Evolutionary conservation across 179 eudicot genomes (phyloP).

Genomic region (Nepenthes alata): DNA sequence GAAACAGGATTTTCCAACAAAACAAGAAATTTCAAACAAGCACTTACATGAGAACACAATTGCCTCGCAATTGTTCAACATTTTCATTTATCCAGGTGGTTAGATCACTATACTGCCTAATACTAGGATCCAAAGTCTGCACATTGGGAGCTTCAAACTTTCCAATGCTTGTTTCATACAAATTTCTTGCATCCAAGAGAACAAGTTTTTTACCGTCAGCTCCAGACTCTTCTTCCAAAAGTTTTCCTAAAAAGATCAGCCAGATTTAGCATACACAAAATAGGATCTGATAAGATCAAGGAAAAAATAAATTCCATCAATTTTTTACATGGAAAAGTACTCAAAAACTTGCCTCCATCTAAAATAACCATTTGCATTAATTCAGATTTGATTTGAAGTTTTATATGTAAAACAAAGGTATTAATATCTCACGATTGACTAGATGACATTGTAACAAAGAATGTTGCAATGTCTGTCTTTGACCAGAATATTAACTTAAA

Average conservation of each 20-base stretch:
- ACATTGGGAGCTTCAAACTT: constrained; percentile 63
- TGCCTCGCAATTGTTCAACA: constrained; percentile 60
- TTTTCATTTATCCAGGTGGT: constrained; percentile 87
- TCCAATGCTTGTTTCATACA: constrained; percentile 95
- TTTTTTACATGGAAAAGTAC: too few species aligned
- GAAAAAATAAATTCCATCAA: too few species aligned
- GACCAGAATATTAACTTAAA: too few species aligned
- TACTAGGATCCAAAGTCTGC: constrained; percentile 78
- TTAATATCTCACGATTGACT: too few species aligned
- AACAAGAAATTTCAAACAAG: not conserved
- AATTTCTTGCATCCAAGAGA: constrained; percentile 85
- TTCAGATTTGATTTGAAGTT: too few species aligned
- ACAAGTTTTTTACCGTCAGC: constrained; percentile 37
- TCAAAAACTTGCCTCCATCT: too few species aligned
- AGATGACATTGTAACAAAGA: too few species aligned
- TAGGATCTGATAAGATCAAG: not conserved
- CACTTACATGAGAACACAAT: constrained; percentile 70
- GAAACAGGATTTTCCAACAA: not conserved
- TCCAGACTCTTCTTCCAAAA: constrained; percentile 24
- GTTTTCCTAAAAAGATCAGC: constrained; percentile 35
- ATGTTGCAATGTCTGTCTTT: too few species aligned
- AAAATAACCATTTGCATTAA: too few species aligned
- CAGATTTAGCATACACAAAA: constrained; percentile 8
- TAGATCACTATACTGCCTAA: constrained; percentile 92
- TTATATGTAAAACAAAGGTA: too few species aligned